Percentiles rank a stretch among this genome's conserved stretches.
Conservation (phyloP, 2,329 filamentous ascomycete species). For the Alternaria longipes region DNA sequence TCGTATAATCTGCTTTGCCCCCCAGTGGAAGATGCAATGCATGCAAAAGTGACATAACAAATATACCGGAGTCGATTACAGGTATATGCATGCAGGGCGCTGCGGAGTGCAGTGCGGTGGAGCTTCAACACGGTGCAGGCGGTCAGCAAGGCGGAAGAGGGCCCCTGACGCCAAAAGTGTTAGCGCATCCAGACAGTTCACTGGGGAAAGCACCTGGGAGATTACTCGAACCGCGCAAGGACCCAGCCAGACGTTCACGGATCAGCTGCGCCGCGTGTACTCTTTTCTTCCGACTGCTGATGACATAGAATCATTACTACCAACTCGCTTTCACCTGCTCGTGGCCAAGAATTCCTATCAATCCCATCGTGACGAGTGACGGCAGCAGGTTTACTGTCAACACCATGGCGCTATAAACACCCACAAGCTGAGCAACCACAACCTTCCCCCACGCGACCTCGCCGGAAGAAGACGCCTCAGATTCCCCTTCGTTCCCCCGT, state of each 20-base stretch:
- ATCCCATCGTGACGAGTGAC: constrained; percentile 16
- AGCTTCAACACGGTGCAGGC: constrained; percentile 14
- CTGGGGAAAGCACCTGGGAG: constrained; percentile 23
- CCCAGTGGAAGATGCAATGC: too few relatives aligned
- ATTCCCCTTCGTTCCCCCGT: not conserved
- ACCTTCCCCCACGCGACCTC: constrained; percentile 18
- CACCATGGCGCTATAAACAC: constrained; percentile 27
- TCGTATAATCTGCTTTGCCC: too few relatives aligned
- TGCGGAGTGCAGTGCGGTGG: not conserved
- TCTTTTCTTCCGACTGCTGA: constrained; percentile 1
- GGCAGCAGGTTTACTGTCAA: constrained; percentile 12
- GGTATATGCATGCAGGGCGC: not conserved
- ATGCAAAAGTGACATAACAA: too few relatives aligned
- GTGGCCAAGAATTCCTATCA: not conserved
- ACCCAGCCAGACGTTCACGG: constrained; percentile 12
- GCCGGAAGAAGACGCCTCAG: not conserved
- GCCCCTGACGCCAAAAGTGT: constrained; percentile 24
- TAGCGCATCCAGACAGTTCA: constrained; percentile 20
- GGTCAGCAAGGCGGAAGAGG: constrained; percentile 28
- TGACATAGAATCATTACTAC: not conserved
- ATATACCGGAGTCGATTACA: too few relatives aligned
- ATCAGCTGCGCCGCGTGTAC: constrained; percentile 21
- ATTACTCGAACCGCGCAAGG: constrained; percentile 23
- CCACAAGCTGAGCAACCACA: constrained; percentile 17
- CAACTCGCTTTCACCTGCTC: not conserved